Conservation (phyloP, 805 yeast genomes). For the Maudiozyma turicensis region DNA sequence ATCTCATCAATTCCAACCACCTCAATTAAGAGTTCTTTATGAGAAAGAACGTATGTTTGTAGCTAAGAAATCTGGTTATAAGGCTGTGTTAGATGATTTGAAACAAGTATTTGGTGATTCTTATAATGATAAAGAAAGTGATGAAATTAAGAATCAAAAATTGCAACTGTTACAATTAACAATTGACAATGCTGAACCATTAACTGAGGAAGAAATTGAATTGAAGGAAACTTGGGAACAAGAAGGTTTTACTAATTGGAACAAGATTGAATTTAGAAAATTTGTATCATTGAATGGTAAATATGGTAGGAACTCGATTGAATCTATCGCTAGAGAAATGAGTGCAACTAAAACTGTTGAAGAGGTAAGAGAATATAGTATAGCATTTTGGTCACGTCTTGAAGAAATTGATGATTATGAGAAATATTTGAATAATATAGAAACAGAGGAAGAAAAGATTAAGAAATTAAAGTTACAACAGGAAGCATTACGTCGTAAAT, state of each 20-base stretch:
- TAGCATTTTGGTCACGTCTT: conserved; percentile 72
- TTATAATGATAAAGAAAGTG: conserved; percentile 31
- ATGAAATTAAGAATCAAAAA: conserved; percentile 36
- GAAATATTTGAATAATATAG: conserved; percentile 68
- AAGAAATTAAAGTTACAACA: conserved; percentile 57
- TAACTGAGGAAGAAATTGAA: conserved; percentile 72
- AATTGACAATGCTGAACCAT: conserved; percentile 65
- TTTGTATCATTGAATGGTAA: conserved; percentile 67
- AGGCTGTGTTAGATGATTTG: conserved; percentile 52
- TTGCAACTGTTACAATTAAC: conserved; percentile 57
- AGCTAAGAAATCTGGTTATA: conserved; percentile 59
- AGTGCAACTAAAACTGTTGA: conserved; percentile 66
- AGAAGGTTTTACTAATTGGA: conserved; percentile 76
- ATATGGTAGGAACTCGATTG: conserved; percentile 69
- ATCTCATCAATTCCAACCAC: conserved; percentile 87
- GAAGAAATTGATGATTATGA: conserved; percentile 84
- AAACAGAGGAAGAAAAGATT: conserved; percentile 80
- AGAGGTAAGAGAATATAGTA: conserved; percentile 70
- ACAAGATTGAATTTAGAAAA: conserved; percentile 76
- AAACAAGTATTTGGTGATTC: conserved; percentile 30
- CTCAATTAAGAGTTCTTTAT: conserved; percentile 62
- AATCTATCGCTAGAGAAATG: conserved; percentile 65
- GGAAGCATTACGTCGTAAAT: conserved; percentile 68
- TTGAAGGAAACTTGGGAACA: conserved; percentile 47
- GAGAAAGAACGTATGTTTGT: conserved; percentile 74